Percentiles rank a stretch among this genome's conserved stretches.
Evolutionary conservation across 257 asterid species (phyloP).

Genomic region (Rauvolfia tetraphylla): DNA sequence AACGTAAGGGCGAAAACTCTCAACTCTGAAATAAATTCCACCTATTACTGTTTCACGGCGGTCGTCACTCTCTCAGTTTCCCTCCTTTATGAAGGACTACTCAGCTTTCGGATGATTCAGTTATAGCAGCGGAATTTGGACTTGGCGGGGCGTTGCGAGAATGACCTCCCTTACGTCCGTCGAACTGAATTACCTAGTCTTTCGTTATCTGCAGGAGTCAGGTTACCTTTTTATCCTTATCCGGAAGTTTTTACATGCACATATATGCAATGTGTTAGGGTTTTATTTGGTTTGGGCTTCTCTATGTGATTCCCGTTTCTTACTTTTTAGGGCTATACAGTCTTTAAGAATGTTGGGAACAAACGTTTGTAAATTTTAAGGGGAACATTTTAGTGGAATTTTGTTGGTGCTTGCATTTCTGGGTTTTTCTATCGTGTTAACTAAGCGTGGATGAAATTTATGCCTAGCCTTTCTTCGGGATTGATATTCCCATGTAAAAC

Average conservation of each 20-base stretch:
- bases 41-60: too few species aligned
- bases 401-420: background rate
- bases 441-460: background rate
- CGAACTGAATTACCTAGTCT: constrained; percentile 38
- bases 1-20: background rate
- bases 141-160: constrained; percentile 1
- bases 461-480: background rate
- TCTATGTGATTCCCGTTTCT: background rate
- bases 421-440: background rate
- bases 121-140: constrained; percentile 5
- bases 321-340: background rate
- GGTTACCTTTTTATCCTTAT: constrained; percentile 19
- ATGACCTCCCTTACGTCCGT: constrained; percentile 37
- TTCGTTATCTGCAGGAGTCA: constrained; percentile 48
- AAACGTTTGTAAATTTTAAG: background rate
- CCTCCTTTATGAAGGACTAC: background rate
- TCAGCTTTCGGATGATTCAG: background rate
- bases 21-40: background rate
- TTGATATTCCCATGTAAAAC: background rate
- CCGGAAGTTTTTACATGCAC: background rate
- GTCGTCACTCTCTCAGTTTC: background rate
- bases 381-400: background rate
- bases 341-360: background rate
- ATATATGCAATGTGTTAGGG: background rate
- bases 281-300: background rate